Conservation (phyloP, 2,329 filamentous ascomycete species). For the Botrytis fabae region DNA sequence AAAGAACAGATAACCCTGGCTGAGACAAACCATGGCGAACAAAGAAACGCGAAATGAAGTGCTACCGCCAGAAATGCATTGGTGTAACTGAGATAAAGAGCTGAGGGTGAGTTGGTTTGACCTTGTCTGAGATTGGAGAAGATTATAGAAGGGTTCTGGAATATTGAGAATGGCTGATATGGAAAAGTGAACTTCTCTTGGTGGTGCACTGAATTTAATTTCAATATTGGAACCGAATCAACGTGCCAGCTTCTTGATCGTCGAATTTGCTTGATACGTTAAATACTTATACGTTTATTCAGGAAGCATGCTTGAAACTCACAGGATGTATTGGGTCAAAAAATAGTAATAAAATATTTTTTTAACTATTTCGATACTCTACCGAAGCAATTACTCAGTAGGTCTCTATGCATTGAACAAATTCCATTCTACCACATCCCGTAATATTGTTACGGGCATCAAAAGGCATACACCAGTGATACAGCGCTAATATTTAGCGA, state of each 20-base stretch:
- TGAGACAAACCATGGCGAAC: not conserved
- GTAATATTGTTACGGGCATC: not conserved
- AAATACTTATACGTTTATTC: not conserved
- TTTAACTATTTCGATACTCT: not conserved
- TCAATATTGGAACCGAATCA: rapidly evolving
- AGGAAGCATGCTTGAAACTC: not conserved
- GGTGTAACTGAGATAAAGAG: not conserved
- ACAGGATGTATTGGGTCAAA: not conserved
- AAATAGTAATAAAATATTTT: not conserved
- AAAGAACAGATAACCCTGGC: not conserved
- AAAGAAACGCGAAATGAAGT: constrained; percentile 5
- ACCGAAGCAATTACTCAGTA: no score
- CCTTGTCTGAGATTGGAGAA: not conserved
- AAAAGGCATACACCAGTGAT: not conserved
- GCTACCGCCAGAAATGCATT: not conserved
- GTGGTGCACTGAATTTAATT: not conserved
- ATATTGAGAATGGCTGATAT: not conserved
- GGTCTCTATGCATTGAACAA: not conserved
- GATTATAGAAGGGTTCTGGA: not conserved
- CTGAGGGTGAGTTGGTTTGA: no score
- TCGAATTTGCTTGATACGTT: not conserved
- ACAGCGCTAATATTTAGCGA: rapidly evolving
- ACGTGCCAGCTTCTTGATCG: not conserved
- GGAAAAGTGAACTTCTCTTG: not conserved
- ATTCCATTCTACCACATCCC: no score